phyloP scores from a whole-genome alignment of 192 early-diverging fungal species.

The Coemansia sp. region DNA sequence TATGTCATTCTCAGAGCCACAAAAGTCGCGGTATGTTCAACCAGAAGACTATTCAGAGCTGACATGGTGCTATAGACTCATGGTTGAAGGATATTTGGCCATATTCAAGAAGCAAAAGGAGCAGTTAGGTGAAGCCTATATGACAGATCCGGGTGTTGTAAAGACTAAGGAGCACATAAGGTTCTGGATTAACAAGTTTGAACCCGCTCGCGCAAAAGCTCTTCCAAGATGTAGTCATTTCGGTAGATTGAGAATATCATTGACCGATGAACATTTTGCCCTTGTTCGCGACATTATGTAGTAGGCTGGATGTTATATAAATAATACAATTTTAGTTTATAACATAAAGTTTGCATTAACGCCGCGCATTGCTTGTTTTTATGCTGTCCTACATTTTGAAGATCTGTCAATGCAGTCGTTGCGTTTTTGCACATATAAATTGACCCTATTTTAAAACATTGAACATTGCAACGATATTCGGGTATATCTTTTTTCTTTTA shows the following conservation, averaged over 20 bases:
- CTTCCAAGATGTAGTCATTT: too few species aligned
- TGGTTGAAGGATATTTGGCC: background rate
- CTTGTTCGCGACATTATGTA: background rate
- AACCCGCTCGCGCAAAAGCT: background rate
- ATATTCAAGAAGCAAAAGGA: background rate
- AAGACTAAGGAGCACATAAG: background rate
- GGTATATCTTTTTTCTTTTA: background rate
- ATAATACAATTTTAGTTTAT: background rate
- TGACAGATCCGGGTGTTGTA: background rate
- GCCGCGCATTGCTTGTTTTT: background rate
- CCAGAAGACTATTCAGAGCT: background rate
- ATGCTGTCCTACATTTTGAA: slow-evolving; percentile 4
- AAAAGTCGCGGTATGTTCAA: background rate
- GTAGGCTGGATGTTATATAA: background rate
- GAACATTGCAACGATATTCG: background rate
- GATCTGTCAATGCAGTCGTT: too few species aligned
- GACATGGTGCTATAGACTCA: background rate
- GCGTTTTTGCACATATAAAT: too few species aligned
- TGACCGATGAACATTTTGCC: too few species aligned
- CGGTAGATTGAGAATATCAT: too few species aligned
- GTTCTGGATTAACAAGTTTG: background rate
- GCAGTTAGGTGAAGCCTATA: background rate
- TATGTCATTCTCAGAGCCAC: background rate
- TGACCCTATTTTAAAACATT: too few species aligned
- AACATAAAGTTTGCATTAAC: slow-evolving; percentile 1